A percentile compares a stretch with the other conserved stretches of the same genome.
Evolutionary conservation across 1,284 basidiomycete species (phyloP).

Genomic region (Microbotryum intermedium): DNA sequence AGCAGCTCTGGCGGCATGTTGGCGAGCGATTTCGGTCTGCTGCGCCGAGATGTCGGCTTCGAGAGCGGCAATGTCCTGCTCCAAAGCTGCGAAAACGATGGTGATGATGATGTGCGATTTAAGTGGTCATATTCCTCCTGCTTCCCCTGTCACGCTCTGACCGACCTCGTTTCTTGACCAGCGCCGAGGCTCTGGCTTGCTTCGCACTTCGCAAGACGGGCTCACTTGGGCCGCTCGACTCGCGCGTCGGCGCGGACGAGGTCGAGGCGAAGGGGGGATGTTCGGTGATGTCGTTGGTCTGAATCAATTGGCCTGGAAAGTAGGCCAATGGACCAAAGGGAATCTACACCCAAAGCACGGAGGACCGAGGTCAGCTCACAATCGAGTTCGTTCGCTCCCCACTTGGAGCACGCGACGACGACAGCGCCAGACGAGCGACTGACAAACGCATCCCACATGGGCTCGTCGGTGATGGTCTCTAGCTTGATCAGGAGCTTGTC

Average conservation of each 20-base stretch:
- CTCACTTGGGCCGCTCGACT: background rate
- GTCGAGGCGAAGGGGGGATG: background rate
- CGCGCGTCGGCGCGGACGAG: background rate
- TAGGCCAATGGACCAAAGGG: slow-evolving; percentile 25
- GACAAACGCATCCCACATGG: slow-evolving; percentile 22
- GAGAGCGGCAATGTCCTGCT: background rate
- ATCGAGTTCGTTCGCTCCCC: background rate
- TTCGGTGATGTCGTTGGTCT: slow-evolving; percentile 27
- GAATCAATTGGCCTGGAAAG: slow-evolving; percentile 21
- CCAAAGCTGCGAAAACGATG: background rate
- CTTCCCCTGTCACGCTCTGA: background rate
- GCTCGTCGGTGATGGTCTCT: slow-evolving; percentile 20
- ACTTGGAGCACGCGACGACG: background rate
- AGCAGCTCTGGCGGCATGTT: background rate
- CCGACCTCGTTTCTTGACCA: background rate
- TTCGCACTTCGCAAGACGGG: slow-evolving; percentile 20
- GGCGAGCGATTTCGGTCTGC: background rate
- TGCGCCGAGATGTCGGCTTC: background rate
- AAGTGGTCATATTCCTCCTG: too few species aligned
- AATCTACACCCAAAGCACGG: slow-evolving; percentile 4
- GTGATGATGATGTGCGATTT: background rate
- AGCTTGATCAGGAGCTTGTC: slow-evolving; percentile 7
- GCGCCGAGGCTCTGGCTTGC: slow-evolving; percentile 7
- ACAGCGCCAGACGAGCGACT: background rate
- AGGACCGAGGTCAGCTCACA: background rate